phyloP scores from a whole-genome alignment of 1,139 yeast species.

The Petasospora rhodanensis region DNA sequence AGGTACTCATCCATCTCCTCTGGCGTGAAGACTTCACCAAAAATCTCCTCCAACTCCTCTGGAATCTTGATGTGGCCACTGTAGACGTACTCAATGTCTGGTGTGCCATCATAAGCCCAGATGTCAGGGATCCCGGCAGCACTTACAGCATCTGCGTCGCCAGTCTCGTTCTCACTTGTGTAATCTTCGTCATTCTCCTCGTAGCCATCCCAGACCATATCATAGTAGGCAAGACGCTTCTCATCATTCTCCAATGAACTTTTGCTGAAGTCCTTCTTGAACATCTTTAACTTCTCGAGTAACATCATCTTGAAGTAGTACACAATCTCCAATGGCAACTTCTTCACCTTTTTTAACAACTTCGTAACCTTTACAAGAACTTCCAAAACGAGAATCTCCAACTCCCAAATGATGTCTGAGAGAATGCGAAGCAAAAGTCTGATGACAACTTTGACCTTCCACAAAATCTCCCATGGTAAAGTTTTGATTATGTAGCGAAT shows the following conservation, averaged over 20 bases:
- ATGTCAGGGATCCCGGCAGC: no score
- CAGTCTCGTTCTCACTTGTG: not conserved
- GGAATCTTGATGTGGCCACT: constrained; percentile 9
- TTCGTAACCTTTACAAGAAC: constrained; percentile 14
- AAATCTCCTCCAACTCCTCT: constrained; percentile 10
- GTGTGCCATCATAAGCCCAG: constrained; percentile 29
- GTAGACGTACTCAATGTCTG: constrained; percentile 12
- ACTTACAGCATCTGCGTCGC: no score
- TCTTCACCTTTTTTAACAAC: constrained; percentile 11
- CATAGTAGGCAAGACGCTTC: constrained; percentile 5
- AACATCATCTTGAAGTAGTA: constrained; percentile 16
- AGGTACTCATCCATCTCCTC: constrained; percentile 11
- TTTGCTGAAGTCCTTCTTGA: constrained; percentile 1
- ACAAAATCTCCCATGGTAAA: constrained; percentile 17
- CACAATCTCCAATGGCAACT: constrained; percentile 16
- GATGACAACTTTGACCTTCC: constrained; percentile 18
- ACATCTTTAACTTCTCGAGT: constrained; percentile 12
- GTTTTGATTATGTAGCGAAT: constrained; percentile 12
- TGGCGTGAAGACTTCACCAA: constrained; percentile 8
- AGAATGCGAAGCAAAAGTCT: constrained; percentile 15
- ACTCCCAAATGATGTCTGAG: constrained; percentile 19
- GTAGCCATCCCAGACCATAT: constrained; percentile 7
- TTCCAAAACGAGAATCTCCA: constrained; percentile 14
- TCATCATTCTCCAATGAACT: not conserved
- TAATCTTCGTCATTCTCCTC: constrained; percentile 1